Base-by-base conservation (phyloP, 1,284 basidiomycete genomes). In the Phellinidium pouzarii region DNA sequence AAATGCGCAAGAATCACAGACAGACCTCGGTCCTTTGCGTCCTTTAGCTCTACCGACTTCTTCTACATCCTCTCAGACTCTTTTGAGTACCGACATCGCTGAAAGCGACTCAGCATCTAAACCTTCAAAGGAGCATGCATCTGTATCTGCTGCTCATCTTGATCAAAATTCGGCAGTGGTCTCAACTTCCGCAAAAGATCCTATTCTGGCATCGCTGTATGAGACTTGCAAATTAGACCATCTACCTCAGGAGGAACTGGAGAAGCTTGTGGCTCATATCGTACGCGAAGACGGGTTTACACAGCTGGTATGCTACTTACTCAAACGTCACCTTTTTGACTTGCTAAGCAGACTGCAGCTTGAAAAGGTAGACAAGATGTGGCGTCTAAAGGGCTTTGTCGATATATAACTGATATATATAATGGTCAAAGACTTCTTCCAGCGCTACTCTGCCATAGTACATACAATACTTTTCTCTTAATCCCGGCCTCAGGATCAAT, bases 211-310 rank as follows among this genome's bases (percentile, higher is more conserved):
- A 17, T 54, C 47, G 8, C 31, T 54, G 12, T 50, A 50, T 20
- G 48, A 54, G 17, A 23, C 48, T n/a, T 47, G 43, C 20, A 47
- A 59, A 1, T 50, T 69, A 11, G 65, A 66, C 40, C 53, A 59
- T 19, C 59, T 70, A 2, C 46, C 66, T 11, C 55, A 48, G 8
- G 55, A 52, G 1, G 66, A 68, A 3, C 57, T 70, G n/a, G 67
- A 70, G 55, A 47, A 37, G 6, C 54, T 70, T 9, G 62, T 70
- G 5, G 63, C 64, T 1, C 56, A 62, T 17, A 60, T 68, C 4
- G 44, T 68, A 5, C 61, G 67, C 12, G 68, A 68, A 55, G 66
- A 68, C 1, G 65, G 65, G 2, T 69, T 69, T 54, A 53, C 50
- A 19, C 56, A 65, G 27, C 47, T 69, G 59, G 68, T 68, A 43